Evolutionary conservation across 2,329 filamentous ascomycete species (phyloP), one percentile per base, ranked within the genome.

Genomic region (Phyllosticta paracitricarpa): DNA sequence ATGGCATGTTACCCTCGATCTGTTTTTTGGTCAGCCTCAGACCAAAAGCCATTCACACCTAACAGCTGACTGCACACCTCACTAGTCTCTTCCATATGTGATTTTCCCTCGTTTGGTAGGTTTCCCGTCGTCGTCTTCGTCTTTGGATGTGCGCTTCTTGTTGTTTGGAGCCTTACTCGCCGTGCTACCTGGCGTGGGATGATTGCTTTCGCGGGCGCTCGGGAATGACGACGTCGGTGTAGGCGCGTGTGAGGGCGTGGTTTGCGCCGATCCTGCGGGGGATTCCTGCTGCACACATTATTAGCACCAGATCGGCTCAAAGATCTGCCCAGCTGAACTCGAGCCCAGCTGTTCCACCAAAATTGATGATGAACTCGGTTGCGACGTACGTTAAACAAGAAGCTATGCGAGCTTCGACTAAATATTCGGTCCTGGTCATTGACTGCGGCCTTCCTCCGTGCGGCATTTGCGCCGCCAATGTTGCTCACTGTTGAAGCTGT

Each of bases 351-450:
- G 14, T 48, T 17, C 12, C 40, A n/a, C 2, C 40, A 14, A 48
- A n/a, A 48, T 7, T 17, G 40, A 4, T 48, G 1, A 48, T n/a
- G 12, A n/a, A n/a, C 3, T 48, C 4, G 14, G 4, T 4, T 7
- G 2, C 14, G 35, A 57, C 70, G 30, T 71, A 75, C 73, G 64
- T 71, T 69, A 62, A 56, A 30, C 25, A 71, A 58, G 63, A 75
- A 74, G 67, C 68, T 73, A n/a, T 68, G 68, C 6, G 74, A 76
- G 65, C 74, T 76, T 52, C 72, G 70, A 64, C 74, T 77, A 73
- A 93, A 93, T 60, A 93, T 87, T 65, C 88, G 81, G 71, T 91
- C 89, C 67, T 83, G 81, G 58, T 92, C 89, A 63, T 80, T 81
- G 56, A 87, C 78, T 4, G 83, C 82, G 25, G 82, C 77, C 63